Conservation (phyloP, 805 yeast genomes). For the Kodamaea laetipori region DNA sequence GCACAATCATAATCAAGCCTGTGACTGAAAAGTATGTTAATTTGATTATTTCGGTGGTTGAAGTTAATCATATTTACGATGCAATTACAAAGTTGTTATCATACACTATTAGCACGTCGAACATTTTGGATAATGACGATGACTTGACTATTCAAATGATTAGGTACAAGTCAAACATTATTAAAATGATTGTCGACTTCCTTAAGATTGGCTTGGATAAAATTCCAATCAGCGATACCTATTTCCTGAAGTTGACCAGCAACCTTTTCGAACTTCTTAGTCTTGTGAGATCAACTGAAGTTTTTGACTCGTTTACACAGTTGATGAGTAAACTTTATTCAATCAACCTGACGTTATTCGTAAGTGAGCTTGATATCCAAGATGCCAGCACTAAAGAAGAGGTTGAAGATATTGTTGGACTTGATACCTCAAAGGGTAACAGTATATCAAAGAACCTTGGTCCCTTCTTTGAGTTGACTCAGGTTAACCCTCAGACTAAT, state of each 20-base stretch:
- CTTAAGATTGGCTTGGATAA: slow-evolving; percentile 28
- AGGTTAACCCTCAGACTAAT: slow-evolving; percentile 4
- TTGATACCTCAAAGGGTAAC: slow-evolving; percentile 25
- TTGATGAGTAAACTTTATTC: slow-evolving; percentile 31
- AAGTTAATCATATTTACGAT: slow-evolving; percentile 31
- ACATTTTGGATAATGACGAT: slow-evolving; percentile 30
- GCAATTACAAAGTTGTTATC: slow-evolving; percentile 31
- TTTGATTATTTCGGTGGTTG: slow-evolving; percentile 25
- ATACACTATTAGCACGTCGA: slow-evolving; percentile 33
- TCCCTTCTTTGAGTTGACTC: slow-evolving; percentile 33
- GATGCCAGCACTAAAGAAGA: slow-evolving; percentile 32
- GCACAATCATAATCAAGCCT: slow-evolving; percentile 26
- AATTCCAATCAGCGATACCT: slow-evolving; percentile 38
- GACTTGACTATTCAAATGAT: slow-evolving; percentile 41
- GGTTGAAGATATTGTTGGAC: slow-evolving; percentile 34
- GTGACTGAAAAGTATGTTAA: slow-evolving; percentile 24
- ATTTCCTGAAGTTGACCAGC: slow-evolving; percentile 27
- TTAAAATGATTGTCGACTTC: slow-evolving; percentile 29
- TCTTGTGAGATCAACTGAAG: slow-evolving; percentile 33
- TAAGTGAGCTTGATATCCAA: slow-evolving; percentile 25
- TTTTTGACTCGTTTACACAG: slow-evolving; percentile 24
- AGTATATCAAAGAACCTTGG: slow-evolving; percentile 17
- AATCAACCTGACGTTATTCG: slow-evolving; percentile 31
- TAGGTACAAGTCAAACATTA: slow-evolving; percentile 32
- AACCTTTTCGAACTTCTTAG: slow-evolving; percentile 35